Percentiles rank a stretch among this genome's conserved stretches.
phyloP scores from a whole-genome alignment of 2,329 filamentous ascomycete genomes.

The Torrubiella hemipterigena region DNA sequence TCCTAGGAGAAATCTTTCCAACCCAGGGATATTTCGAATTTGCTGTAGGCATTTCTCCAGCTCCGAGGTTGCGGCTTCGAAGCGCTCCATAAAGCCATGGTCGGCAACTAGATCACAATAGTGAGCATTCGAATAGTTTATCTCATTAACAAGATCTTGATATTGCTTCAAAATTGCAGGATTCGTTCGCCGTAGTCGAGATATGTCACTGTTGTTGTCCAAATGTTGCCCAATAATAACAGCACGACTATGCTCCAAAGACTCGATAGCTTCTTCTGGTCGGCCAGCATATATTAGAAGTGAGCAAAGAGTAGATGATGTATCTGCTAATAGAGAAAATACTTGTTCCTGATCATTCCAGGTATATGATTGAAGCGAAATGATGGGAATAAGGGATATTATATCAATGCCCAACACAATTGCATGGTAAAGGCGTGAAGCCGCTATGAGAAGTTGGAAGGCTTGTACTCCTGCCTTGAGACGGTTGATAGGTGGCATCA shows the following conservation, averaged over 20 bases:
- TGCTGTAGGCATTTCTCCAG: conserved; percentile 1
- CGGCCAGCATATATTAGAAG: conserved; percentile 2
- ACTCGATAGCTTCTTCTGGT: conserved; percentile 3
- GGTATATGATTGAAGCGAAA: too few species aligned
- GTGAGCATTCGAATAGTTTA: conserved; percentile 1
- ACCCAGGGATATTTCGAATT: conserved; percentile 1
- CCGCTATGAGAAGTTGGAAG: too few species aligned
- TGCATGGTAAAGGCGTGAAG: too few species aligned
- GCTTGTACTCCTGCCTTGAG: too few species aligned
- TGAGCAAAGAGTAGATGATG: conserved; percentile 4
- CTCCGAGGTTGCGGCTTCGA: not conserved
- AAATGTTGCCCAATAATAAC: conserved; percentile 6
- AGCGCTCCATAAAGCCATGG: not conserved
- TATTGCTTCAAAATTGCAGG: conserved; percentile 4
- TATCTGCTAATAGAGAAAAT: conserved; percentile 6
- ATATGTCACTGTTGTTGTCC: conserved; percentile 3
- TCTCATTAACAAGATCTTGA: conserved; percentile 3
- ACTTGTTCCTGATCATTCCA: conserved; percentile 7
- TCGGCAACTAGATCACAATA: not conserved
- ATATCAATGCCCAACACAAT: too few species aligned
- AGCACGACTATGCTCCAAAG: conserved; percentile 4
- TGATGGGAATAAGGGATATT: too few species aligned
- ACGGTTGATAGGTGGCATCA: too few species aligned
- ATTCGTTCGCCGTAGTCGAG: conserved; percentile 2
- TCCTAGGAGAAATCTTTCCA: conserved; percentile 1